A percentile compares a stretch with the other conserved stretches of the same genome.
phyloP scores from a whole-genome alignment of 179 eudicot species.

The Beta lomatogona region DNA sequence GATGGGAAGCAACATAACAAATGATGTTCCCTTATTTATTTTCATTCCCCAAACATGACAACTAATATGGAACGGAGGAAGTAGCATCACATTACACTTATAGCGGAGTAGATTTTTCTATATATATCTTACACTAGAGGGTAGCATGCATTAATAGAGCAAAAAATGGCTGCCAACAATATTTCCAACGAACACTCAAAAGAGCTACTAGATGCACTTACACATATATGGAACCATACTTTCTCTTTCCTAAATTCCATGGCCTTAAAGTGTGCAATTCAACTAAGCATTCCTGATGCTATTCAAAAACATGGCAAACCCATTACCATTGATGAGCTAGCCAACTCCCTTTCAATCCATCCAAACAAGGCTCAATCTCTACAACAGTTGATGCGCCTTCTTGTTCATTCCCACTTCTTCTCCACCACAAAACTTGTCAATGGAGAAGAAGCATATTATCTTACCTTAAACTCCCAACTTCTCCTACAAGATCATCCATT shows the following conservation, averaged over 20 bases:
- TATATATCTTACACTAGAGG: too few species aligned
- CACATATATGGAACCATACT: conserved; percentile 17
- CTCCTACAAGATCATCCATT: conserved; percentile 34
- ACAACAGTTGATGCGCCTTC: conserved; percentile 32
- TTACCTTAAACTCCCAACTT: conserved; percentile 26
- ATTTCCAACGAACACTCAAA: background rate
- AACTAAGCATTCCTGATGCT: conserved; percentile 36
- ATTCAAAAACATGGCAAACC: conserved; percentile 30
- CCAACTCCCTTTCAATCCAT: conserved; percentile 20
- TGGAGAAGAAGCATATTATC: conserved; percentile 15
- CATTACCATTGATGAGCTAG: conserved; percentile 25
- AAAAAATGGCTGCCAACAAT: background rate
- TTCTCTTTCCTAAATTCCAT: conserved; percentile 17
- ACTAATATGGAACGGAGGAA: too few species aligned
- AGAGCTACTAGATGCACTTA: conserved; percentile 21
- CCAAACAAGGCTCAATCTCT: conserved; percentile 25
- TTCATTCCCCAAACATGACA: too few species aligned
- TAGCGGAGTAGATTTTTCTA: too few species aligned
- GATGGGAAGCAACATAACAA: too few species aligned
- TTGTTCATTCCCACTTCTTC: conserved; percentile 38
- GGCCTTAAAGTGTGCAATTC: conserved; percentile 33
- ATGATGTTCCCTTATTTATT: too few species aligned
- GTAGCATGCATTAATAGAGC: too few species aligned
- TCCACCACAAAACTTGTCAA: background rate
- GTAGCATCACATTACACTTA: too few species aligned